Conservation (phyloP, 441 rosid species). For the Jatropha multifida region DNA sequence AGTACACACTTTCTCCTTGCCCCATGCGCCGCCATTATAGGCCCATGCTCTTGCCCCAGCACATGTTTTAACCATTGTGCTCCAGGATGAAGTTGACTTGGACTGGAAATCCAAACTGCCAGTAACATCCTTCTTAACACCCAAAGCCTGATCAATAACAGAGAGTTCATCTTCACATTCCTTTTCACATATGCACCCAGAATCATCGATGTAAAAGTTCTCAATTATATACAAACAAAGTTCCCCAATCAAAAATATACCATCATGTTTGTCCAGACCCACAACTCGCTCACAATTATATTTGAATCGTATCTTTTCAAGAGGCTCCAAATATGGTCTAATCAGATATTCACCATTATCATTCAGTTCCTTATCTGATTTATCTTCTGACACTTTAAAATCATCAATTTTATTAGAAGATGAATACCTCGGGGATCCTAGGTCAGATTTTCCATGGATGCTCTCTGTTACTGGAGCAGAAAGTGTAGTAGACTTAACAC, state of each 20-base stretch:
- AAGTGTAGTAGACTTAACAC: constrained; percentile 74
- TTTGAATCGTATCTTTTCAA: constrained; percentile 87
- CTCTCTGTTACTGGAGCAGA: constrained; percentile 83
- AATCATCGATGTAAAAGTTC: constrained; percentile 84
- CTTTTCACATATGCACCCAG: constrained; percentile 96
- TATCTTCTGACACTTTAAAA: constrained; percentile 60
- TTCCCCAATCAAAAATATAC: constrained; percentile 97
- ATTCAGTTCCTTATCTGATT: constrained; percentile 81
- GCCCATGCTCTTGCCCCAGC: constrained; percentile 99
- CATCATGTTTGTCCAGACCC: constrained; percentile 99
- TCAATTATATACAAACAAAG: constrained; percentile 91
- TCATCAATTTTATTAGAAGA: constrained; percentile 72
- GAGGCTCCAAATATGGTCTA: constrained; percentile 97
- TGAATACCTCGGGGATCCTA: constrained; percentile 82
- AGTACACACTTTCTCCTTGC: constrained; percentile 86
- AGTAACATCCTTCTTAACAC: constrained; percentile 87
- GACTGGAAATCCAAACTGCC: constrained; percentile 85
- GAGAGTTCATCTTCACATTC: constrained; percentile 98
- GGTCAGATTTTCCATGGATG: constrained; percentile 71
- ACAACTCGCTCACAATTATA: constrained; percentile 98
- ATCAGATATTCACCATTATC: constrained; percentile 99
- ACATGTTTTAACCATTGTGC: constrained; percentile 56
- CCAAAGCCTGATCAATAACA: constrained; percentile 99
- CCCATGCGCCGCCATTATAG: constrained; percentile 99
- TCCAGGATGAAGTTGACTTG: constrained; percentile 84